These are phyloP conservation scores for Xanthoconium stramineum DNA, from an alignment of 768 basidiomycete genomes.

Conservation along the genomic window DNA sequence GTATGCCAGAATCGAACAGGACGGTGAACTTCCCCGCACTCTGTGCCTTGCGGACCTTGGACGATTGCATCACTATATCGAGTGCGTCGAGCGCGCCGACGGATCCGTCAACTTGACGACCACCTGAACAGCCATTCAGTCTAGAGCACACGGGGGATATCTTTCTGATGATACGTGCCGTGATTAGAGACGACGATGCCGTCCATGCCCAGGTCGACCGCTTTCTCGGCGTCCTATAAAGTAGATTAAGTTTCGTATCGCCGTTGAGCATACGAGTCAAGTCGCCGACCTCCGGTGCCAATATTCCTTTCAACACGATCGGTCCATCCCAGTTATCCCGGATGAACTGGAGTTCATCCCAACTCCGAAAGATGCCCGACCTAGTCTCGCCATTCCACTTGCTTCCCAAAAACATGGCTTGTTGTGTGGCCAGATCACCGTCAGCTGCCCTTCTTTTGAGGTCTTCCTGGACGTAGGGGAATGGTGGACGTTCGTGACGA, in stretches of 20 bases:
- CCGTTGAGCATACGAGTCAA: not conserved
- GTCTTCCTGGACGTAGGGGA: slow-evolving; percentile 35
- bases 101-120: slow-evolving; percentile 76
- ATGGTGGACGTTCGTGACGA: slow-evolving; percentile 29
- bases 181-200: slow-evolving; percentile 83
- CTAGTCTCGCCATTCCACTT: slow-evolving; percentile 38
- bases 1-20: slow-evolving; percentile 63
- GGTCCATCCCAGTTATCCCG: slow-evolving; percentile 47
- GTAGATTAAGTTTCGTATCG: not conserved
- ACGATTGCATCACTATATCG: slow-evolving; percentile 62
- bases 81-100: slow-evolving; percentile 71
- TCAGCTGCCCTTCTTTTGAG: slow-evolving; percentile 20
- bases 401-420: slow-evolving; percentile 30
- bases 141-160: not conserved
- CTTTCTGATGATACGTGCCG: slow-evolving; percentile 37
- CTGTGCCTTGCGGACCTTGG: slow-evolving; percentile 56
- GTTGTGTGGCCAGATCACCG: slow-evolving; percentile 33
- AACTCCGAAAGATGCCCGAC: slow-evolving; percentile 40
- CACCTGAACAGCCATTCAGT: slow-evolving; percentile 40
- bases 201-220: slow-evolving; percentile 59
- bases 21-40: slow-evolving; percentile 58
- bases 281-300: slow-evolving; percentile 8
- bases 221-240: slow-evolving; percentile 46
- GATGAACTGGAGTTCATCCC: slow-evolving; percentile 46
- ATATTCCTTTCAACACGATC: slow-evolving; percentile 48